Evolutionary conservation across 2,329 filamentous ascomycete species (phyloP).

Genomic region (Hymenoscyphus occultus): DNA sequence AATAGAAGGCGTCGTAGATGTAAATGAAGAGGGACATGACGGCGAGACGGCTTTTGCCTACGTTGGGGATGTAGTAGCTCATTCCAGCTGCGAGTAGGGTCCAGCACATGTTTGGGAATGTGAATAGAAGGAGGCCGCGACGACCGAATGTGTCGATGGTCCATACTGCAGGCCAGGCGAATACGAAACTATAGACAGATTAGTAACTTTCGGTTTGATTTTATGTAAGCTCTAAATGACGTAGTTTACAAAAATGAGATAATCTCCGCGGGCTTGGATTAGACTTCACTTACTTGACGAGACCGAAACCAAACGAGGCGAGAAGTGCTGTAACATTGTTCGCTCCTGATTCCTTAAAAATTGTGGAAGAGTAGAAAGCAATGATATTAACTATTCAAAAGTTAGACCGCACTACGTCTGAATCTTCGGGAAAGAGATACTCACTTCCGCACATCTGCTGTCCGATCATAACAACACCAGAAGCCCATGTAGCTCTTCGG

Average conservation of each 20-base stretch:
- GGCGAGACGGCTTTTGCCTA: not conserved
- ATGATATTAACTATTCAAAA: constrained; percentile 54
- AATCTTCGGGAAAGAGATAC: not conserved
- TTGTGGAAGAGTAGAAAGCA: constrained; percentile 68
- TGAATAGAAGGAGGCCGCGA: constrained; percentile 57
- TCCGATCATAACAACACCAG: constrained; percentile 70
- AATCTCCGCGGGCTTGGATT: too few species aligned
- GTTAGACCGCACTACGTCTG: constrained; percentile 8
- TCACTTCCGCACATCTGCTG: constrained; percentile 34
- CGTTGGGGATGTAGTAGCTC: constrained; percentile 9
- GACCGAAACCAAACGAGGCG: constrained; percentile 61
- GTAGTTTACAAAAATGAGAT: not conserved
- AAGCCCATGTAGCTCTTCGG: constrained; percentile 70
- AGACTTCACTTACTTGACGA: constrained; percentile 45
- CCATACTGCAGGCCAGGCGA: constrained; percentile 55
- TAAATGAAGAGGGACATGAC: constrained; percentile 61
- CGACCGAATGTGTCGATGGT: constrained; percentile 65
- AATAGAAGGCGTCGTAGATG: constrained; percentile 64
- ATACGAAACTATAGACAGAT: constrained; percentile 42
- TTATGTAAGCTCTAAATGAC: not conserved
- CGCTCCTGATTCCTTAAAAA: constrained; percentile 56
- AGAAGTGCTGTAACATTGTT: constrained; percentile 52
- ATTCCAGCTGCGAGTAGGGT: constrained; percentile 55
- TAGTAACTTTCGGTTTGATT: not conserved
- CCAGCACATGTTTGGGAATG: constrained; percentile 65